Conservation (phyloP, 192 early-diverging fungal species). For the Dissophora globulifera region DNA sequence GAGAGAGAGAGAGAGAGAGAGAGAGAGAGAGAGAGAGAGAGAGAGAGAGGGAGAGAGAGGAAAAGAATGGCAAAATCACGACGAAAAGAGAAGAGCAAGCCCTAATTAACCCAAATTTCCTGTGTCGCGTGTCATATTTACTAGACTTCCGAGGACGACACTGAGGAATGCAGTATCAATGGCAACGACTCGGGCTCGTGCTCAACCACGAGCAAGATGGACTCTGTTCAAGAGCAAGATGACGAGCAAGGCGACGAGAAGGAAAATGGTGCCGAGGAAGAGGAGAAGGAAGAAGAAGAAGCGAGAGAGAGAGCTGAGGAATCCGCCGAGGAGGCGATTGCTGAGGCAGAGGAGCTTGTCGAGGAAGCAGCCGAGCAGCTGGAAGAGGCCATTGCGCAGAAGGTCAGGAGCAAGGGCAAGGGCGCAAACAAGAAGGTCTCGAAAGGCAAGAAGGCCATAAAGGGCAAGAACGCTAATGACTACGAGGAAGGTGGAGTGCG, state of each 20-base stretch:
- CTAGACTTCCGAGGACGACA: no score
- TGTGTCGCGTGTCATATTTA: no score
- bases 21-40: no score
- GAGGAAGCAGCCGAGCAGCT: constrained; percentile 6
- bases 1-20: no score
- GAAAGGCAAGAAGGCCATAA: neutral
- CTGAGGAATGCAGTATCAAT: no score
- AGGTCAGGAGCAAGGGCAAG: neutral
- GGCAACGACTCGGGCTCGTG: no score
- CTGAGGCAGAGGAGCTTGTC: neutral
- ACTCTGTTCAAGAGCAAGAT: constrained; percentile 26
- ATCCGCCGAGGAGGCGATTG: neutral
- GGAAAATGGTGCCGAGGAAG: constrained; percentile 6
- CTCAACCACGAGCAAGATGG: constrained; percentile 3
- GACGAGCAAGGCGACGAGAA: constrained; percentile 24
- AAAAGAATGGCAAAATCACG: no score
- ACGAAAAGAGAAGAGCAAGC: no score
- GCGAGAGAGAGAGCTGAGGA: neutral
- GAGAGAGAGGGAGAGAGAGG: no score
- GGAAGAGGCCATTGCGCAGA: constrained; percentile 6
- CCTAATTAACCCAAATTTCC: no score
- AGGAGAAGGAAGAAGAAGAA: neutral
- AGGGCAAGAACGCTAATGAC: neutral
- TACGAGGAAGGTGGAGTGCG: neutral
- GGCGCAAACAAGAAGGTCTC: neutral